Evolutionary conservation across 2,329 filamentous ascomycete genomes (phyloP), one percentile per base, ranked within the genome.

Genomic region (Stachybotrys chlorohalonatus): DNA sequence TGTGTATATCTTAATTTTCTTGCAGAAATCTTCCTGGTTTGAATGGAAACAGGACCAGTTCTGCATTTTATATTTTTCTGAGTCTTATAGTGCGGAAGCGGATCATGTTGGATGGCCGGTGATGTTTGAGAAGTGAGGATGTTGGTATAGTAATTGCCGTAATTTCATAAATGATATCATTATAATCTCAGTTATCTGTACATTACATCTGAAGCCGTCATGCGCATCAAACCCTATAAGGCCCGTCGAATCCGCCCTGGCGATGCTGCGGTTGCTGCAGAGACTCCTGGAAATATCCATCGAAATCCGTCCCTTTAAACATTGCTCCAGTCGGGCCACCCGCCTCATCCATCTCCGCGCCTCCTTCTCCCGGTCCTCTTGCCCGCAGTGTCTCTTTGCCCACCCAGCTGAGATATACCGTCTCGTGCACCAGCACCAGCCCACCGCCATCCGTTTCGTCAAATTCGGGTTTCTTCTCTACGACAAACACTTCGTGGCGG

Each of bases 371-470:
- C 6, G 59, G 53, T 11, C 56, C 54, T 31, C 58, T 56, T 11
- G 60, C 49, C 4, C 53, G 58, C 24, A 63, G 57, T 11, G 63
- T 63, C 52, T 70, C 68, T 15, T 56, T 63, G 0, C 64, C 68
- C 15, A 66, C 64, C 68, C 68, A 70, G 49, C 65, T 66, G 13
- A 70, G 54, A 52, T 68, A 71, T 0, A 71, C 68, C 6, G 68
- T 71, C 59, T 71, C 68, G n/a, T 70, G 69, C 7, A 69, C 62
- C 31, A 70, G 62, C 3, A 71, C 63, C 31, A 70, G 63, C 0
- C 68, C 68, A 7, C 59, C 62, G 6, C 52, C 52, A 17, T 52
- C 53, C n/a, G 55, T 56, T 6, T 58, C 59, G 56, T 70, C 69
- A 48, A 70, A 71, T 47, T 69, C 66, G 0, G 67, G 69, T 49